Percentiles rank a stretch among this genome's conserved stretches.
These are phyloP conservation scores for Hortaea sp. DNA, from an alignment of 2,329 filamentous ascomycete genomes.

Conservation along the genomic window DNA sequence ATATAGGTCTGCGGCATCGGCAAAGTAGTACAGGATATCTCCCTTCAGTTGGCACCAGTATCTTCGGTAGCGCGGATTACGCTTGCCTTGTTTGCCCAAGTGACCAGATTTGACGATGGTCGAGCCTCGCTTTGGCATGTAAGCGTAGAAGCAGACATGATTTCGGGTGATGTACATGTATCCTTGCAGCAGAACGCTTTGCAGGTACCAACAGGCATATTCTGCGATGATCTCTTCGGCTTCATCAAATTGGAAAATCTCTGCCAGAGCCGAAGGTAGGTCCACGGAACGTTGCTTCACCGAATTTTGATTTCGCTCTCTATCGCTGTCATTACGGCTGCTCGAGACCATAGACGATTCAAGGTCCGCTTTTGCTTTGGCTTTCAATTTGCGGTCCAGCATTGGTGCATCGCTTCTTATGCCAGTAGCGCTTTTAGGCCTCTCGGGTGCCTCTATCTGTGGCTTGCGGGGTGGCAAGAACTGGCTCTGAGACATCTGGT, in stretches of 20 bases:
- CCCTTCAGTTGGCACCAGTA: slow-evolving; percentile 93
- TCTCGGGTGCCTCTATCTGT: slow-evolving; percentile 4
- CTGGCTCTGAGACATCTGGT: slow-evolving; percentile 23
- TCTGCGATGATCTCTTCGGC: slow-evolving; percentile 82
- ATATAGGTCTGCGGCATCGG: slow-evolving; percentile 73
- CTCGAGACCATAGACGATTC: slow-evolving; percentile 18
- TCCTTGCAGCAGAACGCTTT: slow-evolving; percentile 84
- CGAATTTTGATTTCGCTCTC: not conserved
- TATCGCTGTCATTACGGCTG: slow-evolving; percentile 14
- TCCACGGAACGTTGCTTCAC: slow-evolving; percentile 2
- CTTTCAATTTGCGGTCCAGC: slow-evolving; percentile 57
- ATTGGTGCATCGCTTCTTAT: slow-evolving; percentile 52
- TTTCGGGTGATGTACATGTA: slow-evolving; percentile 91
- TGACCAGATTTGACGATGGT: slow-evolving; percentile 77
- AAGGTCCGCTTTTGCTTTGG: slow-evolving; percentile 18
- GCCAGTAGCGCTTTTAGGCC: slow-evolving; percentile 12
- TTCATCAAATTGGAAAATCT: slow-evolving; percentile 73
- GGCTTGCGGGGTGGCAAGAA: slow-evolving; percentile 17
- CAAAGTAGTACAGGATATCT: slow-evolving; percentile 84
- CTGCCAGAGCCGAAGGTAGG: slow-evolving; percentile 17
- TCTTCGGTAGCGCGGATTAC: slow-evolving; percentile 76
- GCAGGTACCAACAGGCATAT: slow-evolving; percentile 86
- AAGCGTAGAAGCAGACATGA: slow-evolving; percentile 95
- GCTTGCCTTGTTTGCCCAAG: slow-evolving; percentile 76
- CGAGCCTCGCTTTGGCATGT: slow-evolving; percentile 83